These are phyloP conservation scores for Talaromyces marneffei DNA, from an alignment of 2,329 filamentous ascomycete species.

Conservation along the genomic window DNA sequence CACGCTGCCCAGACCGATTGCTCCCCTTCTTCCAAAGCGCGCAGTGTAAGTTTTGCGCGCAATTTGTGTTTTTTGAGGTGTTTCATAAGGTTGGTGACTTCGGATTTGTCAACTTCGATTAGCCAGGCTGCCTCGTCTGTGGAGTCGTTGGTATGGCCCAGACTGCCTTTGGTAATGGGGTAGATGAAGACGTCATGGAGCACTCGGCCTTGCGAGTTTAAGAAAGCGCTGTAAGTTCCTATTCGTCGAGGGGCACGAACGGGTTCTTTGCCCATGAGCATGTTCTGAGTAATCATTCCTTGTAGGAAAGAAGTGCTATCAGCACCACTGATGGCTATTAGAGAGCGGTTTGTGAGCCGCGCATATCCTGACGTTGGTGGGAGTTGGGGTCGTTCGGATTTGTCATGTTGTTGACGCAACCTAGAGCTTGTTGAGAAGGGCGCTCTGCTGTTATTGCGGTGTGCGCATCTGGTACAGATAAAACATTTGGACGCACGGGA, in stretches of 20 bases:
- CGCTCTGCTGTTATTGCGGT: conserved; percentile 17
- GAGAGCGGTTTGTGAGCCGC: conserved; percentile 62
- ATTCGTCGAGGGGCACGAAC: conserved; percentile 32
- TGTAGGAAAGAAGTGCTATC: conserved; percentile 83
- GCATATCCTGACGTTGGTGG: conserved; percentile 44
- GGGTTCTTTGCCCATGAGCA: conserved; percentile 45
- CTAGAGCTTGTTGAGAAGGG: conserved; percentile 27
- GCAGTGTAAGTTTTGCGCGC: conserved; percentile 68
- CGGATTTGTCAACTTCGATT: conserved; percentile 71
- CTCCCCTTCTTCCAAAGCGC: conserved; percentile 60
- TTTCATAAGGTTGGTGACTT: conserved; percentile 57
- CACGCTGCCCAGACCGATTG: conserved; percentile 68
- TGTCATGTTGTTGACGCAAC: conserved; percentile 14
- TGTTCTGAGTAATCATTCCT: conserved; percentile 73
- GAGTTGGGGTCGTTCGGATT: conserved; percentile 25
- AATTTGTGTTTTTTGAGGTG: conserved; percentile 84
- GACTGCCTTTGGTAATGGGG: conserved; percentile 39
- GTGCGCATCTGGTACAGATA: conserved; percentile 28
- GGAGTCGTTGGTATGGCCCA: conserved; percentile 18
- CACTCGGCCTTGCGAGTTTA: conserved; percentile 78
- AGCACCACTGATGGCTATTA: conserved; percentile 71
- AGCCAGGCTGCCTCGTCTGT: conserved; percentile 51
- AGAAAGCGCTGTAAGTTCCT: conserved; percentile 74
- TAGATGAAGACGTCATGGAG: conserved; percentile 90
- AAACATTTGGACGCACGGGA: conserved; percentile 21